Conservation (phyloP, 306 rosid genomes). For the Vigna trinervia region DNA sequence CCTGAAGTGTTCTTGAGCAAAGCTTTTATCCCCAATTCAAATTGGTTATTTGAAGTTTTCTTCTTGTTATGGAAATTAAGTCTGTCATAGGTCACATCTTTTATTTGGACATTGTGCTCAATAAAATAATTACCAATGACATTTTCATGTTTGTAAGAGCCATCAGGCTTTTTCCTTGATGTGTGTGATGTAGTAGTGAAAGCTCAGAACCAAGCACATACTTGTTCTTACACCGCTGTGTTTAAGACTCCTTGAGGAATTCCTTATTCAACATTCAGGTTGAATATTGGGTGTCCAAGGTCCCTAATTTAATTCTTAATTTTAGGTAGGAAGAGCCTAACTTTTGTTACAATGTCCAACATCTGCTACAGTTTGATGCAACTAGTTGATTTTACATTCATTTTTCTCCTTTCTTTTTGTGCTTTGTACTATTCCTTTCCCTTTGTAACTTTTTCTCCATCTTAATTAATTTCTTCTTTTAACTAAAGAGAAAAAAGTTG, state of each 20-base stretch:
- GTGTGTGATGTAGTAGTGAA: background rate
- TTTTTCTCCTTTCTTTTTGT: background rate
- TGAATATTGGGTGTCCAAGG: background rate
- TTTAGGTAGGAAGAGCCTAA: background rate
- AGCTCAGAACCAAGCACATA: background rate
- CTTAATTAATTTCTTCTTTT: conserved; percentile 7
- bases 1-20: background rate
- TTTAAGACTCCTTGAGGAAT: background rate
- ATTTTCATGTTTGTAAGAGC: background rate
- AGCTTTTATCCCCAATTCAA: background rate
- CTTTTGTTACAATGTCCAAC: background rate
- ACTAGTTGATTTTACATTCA: background rate
- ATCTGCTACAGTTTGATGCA: background rate
- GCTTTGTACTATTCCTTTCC: background rate
- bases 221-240: background rate
- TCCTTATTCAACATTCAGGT: background rate
- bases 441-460: background rate
- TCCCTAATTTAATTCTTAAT: background rate
- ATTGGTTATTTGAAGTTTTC: background rate
- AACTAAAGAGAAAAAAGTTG: background rate
- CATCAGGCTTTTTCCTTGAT: background rate
- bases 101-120: background rate
- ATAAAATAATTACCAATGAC: background rate
- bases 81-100: background rate
- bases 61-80: no score